Evolutionary conservation across 306 rosid species (phyloP).

Genomic region (Vigna reflexopilosa): DNA sequence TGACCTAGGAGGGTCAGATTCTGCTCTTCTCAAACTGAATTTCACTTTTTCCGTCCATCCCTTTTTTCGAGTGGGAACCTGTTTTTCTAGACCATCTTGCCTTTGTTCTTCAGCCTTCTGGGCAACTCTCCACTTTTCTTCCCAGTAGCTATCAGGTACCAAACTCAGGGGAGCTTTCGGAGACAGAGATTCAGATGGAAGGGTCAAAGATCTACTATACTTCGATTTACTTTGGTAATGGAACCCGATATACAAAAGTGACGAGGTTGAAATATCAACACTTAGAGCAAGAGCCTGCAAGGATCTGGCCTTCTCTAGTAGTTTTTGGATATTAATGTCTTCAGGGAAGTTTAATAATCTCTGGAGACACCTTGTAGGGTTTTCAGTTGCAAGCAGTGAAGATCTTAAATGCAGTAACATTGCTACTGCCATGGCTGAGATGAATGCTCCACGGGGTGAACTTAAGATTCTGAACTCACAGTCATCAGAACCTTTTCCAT

Average conservation of each 20-base stretch:
- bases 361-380: slow-evolving; percentile 93
- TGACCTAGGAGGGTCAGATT: slow-evolving; percentile 73
- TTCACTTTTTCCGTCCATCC: slow-evolving; percentile 92
- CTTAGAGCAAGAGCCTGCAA: slow-evolving; percentile 76
- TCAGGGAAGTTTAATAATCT: slow-evolving; percentile 85
- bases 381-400: slow-evolving; percentile 90
- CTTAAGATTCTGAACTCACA: slow-evolving; percentile 63
- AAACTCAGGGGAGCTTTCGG: slow-evolving; percentile 73
- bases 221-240: slow-evolving; percentile 53
- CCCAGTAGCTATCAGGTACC: slow-evolving; percentile 93
- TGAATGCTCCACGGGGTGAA: slow-evolving; percentile 90
- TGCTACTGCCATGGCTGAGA: slow-evolving; percentile 84
- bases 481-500: slow-evolving; percentile 52
- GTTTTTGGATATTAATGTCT: slow-evolving; percentile 65
- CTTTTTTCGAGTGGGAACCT: slow-evolving; percentile 65
- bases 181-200: slow-evolving; percentile 62
- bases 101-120: slow-evolving; percentile 77
- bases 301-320: slow-evolving; percentile 85
- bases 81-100: slow-evolving; percentile 53
- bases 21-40: slow-evolving; percentile 67
- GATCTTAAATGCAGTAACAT: slow-evolving; percentile 92
- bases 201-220: slow-evolving; percentile 55
- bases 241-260: slow-evolving; percentile 50
- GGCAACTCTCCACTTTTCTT: slow-evolving; percentile 94
- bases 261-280: slow-evolving; percentile 60